Conservation (phyloP, 495 filamentous ascomycete species). For the Podospora australis region DNA sequence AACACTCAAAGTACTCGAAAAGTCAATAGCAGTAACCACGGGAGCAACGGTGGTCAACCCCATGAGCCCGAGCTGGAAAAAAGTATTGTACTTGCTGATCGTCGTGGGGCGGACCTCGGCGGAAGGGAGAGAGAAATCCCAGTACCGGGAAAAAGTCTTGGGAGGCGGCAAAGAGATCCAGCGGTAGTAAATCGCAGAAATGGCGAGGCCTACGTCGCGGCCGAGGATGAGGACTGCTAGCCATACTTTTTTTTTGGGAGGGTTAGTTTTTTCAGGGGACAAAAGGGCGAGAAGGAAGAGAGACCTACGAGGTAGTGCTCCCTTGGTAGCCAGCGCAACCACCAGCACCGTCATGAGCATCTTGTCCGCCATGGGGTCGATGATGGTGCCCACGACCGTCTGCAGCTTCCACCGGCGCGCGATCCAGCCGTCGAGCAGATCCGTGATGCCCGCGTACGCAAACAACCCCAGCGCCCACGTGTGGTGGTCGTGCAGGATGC, state of each 20-base stretch:
- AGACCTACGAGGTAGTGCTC: conserved; percentile 66
- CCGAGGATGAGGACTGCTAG: conserved; percentile 84
- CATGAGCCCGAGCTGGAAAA: conserved; percentile 71
- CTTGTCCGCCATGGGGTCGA: conserved; percentile 97
- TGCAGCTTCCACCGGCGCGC: conserved; percentile 78
- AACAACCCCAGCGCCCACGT: conserved; percentile 74
- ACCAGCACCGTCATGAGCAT: conserved; percentile 88
- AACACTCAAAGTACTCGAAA: conserved; percentile 50
- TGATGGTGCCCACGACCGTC: conserved; percentile 92
- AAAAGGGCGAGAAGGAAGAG: not conserved
- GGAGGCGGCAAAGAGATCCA: conserved; percentile 90
- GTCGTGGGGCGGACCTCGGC: conserved; percentile 89
- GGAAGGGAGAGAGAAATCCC: conserved; percentile 91
- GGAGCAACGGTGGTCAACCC: conserved; percentile 70
- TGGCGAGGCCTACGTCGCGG: conserved; percentile 76
- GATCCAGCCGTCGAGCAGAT: conserved; percentile 87
- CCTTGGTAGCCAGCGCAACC: conserved; percentile 73
- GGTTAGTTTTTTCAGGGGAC: not conserved
- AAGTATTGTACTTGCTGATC: conserved; percentile 87
- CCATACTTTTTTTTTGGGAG: conserved; percentile 53
- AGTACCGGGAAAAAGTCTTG: conserved; percentile 89
- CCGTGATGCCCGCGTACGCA: conserved; percentile 84
- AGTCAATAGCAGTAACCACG: conserved; percentile 49
- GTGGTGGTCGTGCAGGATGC: conserved; percentile 77
- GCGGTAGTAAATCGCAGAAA: conserved; percentile 88